Evolutionary conservation across 495 filamentous ascomycete genomes (phyloP).

Genomic region (Talaromyces proteolyticus): DNA sequence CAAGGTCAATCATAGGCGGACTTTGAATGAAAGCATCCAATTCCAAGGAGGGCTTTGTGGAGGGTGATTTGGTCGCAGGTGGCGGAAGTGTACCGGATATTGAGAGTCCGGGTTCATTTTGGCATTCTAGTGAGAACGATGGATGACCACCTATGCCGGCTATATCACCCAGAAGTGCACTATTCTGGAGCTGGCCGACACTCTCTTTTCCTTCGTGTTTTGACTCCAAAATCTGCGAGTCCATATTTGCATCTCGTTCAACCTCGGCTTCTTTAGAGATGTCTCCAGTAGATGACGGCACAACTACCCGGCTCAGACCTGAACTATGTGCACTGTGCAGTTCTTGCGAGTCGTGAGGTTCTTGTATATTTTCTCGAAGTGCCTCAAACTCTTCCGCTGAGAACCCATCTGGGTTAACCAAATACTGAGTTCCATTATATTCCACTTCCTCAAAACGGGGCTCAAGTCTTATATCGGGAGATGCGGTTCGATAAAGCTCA

Average conservation of each 20-base stretch:
- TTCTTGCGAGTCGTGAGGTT: constrained; percentile 3
- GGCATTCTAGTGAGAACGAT: constrained; percentile 9
- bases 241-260: constrained; percentile 13
- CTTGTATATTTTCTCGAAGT: background rate
- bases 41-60: background rate
- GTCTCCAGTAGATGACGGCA: background rate
- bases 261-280: constrained; percentile 10
- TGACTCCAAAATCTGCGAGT: constrained; percentile 5
- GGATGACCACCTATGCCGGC: constrained; percentile 17
- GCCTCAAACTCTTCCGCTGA: background rate
- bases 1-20: too few species aligned
- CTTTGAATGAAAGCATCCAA: too few species aligned
- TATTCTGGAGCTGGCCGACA: constrained; percentile 5
- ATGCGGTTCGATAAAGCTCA: background rate
- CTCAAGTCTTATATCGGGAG: background rate
- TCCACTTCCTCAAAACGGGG: constrained; percentile 5
- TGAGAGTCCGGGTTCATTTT: constrained; percentile 1
- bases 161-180: constrained; percentile 10
- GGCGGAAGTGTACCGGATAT: background rate
- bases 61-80: background rate
- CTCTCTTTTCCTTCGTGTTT: constrained; percentile 1
- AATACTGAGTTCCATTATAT: constrained; percentile 5
- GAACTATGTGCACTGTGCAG: constrained; percentile 3
- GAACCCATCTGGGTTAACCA: constrained; percentile 5
- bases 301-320: background rate